Base-by-base conservation (phyloP, 805 yeast species). In the Allodekkera sacchari region DNA sequence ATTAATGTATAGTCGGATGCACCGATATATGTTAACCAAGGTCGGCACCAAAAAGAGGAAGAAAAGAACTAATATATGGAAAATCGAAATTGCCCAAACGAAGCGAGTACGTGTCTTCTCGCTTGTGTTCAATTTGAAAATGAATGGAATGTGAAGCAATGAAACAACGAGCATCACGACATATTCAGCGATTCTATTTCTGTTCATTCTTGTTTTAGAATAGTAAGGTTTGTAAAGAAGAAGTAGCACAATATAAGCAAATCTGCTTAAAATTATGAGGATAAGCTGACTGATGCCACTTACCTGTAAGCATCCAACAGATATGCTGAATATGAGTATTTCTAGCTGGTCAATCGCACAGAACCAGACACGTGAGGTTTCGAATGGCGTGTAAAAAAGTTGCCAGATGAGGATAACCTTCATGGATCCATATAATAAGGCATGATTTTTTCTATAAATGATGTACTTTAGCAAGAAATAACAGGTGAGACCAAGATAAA, bases 351-450 rank as follows among this genome's bases (percentile, higher is more conserved):
- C 73, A 21, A 63, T 40, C 2, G 58, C 40, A 10, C 63, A 57
- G 39, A 53, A 71, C 31, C 48, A 51, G 2, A 64, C 57, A 36
- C 54, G 51, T 11, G 55, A 46, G 1, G 77, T 74, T 16, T 61
- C 57, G 44, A 63, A 67, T 12, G 55, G 52, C 33, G 60, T 56
- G 45, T 71, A 72, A 16, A 59, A 43, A 28, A 55, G 52, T 4
- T 67, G 61, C 75, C 76, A 73, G 3, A 62, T 33, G 31, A 69
- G 54, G 24, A 71, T 62, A 5, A 63, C 51, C 32, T 57, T 61
- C 33, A 69, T 53, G 2, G 75, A 69, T 3, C 74, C 63, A 42
- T 71, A 73, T 5, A 72, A 42, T 37, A 52, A 50, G 22, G 42
- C 34, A 31, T 45, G 38, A 16, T 44, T 41, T 4, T 35, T 29